These are phyloP conservation scores for Grifola frondosa DNA, from an alignment of 1,284 basidiomycete genomes.

Conservation along the genomic window DNA sequence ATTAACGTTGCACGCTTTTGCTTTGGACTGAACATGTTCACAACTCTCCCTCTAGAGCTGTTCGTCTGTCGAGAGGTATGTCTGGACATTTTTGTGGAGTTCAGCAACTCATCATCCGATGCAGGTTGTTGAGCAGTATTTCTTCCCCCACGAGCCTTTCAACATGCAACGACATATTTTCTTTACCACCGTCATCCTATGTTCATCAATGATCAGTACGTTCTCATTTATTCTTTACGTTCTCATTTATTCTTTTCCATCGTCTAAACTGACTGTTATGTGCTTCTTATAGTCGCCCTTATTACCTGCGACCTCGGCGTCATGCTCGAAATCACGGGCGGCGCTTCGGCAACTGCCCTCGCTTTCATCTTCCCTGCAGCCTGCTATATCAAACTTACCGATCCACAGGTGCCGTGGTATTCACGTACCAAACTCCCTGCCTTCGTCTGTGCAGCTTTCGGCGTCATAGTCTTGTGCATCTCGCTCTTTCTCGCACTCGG, in stretches of 20 bases:
- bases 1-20: constrained; percentile 95
- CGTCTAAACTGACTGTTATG: background rate
- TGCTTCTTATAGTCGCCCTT: constrained; percentile 65
- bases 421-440: constrained; percentile 75
- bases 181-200: constrained; percentile 86
- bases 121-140: constrained; percentile 89
- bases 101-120: constrained; percentile 14
- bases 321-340: constrained; percentile 96
- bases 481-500: constrained; percentile 73
- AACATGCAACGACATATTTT: constrained; percentile 84
- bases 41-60: constrained; percentile 88
- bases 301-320: constrained; percentile 96
- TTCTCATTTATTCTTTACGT: constrained; percentile 13
- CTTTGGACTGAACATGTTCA: constrained; percentile 98
- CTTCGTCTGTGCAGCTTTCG: constrained; percentile 72
- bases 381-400: constrained; percentile 79
- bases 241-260: constrained; percentile 5
- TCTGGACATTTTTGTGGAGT: background rate
- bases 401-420: constrained; percentile 60
- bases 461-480: constrained; percentile 75
- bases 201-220: constrained; percentile 81
- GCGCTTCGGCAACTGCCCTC: constrained; percentile 89
- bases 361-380: constrained; percentile 93
- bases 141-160: constrained; percentile 85
- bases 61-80: constrained; percentile 93